phyloP scores from a whole-genome alignment of 192 early-diverging fungal species.

The Backusella mclennaniae region DNA sequence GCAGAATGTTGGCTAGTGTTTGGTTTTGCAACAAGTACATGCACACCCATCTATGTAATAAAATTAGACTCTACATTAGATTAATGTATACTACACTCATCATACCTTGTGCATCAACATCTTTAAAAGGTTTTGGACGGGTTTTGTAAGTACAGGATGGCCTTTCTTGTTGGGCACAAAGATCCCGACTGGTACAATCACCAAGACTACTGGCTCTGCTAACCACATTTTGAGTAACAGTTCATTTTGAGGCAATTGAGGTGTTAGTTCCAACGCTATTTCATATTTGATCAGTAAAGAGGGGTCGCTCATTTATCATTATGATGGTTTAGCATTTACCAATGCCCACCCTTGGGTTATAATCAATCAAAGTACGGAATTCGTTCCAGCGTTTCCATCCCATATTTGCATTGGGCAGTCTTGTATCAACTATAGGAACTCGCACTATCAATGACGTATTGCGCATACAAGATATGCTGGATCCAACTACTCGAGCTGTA shows the following conservation, averaged over 20 bases:
- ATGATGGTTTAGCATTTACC: slow-evolving; percentile 29
- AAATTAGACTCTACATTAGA: neutral
- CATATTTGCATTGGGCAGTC: slow-evolving; percentile 1
- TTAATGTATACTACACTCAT: neutral
- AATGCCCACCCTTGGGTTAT: slow-evolving; percentile 61
- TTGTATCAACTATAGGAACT: slow-evolving; percentile 39
- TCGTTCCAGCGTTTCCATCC: slow-evolving; percentile 84
- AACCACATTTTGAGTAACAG: slow-evolving; percentile 66
- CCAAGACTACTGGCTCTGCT: slow-evolving; percentile 81
- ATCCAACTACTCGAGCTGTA: slow-evolving; percentile 53
- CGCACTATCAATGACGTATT: slow-evolving; percentile 45
- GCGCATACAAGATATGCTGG: slow-evolving; percentile 35
- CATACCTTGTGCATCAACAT: slow-evolving; percentile 39
- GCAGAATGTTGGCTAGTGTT: neutral
- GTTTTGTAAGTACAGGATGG: slow-evolving; percentile 84
- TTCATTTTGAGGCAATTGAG: slow-evolving; percentile 46
- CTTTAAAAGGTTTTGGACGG: slow-evolving; percentile 68
- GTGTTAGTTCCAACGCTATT: slow-evolving; percentile 57
- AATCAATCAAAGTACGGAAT: slow-evolving; percentile 68
- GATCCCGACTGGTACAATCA: slow-evolving; percentile 68
- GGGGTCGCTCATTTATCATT: neutral
- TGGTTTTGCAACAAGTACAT: neutral
- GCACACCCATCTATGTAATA: neutral
- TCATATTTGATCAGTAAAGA: neutral
- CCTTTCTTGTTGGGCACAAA: slow-evolving; percentile 82